Evolutionary conservation across 192 early-diverging fungal species (phyloP), one percentile per base, ranked within the genome.

Genomic region (Backusella westeae): DNA sequence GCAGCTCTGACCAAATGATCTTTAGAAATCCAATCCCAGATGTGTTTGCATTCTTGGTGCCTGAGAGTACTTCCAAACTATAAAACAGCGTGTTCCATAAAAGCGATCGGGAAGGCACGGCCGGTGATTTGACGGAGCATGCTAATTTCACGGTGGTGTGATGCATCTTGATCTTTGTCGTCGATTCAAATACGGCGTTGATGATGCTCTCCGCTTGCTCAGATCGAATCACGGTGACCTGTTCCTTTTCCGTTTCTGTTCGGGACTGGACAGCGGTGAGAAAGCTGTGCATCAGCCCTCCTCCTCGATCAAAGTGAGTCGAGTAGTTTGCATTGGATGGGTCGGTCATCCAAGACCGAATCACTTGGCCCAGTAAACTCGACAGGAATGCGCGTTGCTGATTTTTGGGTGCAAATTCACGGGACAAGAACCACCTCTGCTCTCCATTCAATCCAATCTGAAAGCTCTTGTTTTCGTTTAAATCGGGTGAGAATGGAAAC

Each of bases 1-100:
- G 68, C 12, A 90, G 66, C 77, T 90, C 90, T 0, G 86, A 80
- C 92, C 92, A 93, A 34, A 93, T 75, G 6, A 93, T 86, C 65
- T 90, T 89, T 59, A 93, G 78, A 69, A 91, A 91, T 2, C 89
- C 89, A 76, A 92, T 89, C 19, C 88, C 56, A 32, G 69, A 82
- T 7, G 89, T 44, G 9, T 71, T 71, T 9, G 89, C 15, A 49
- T 71, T 71, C 14, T 71, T 44, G 14, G 69, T 41, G 9, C 56
- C 71, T 6, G 87, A 88, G 1, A 88, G 67, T 21, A 73, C 73
- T 49, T 87, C 81, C 23, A 89, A 53, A 6, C 84, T 73, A 44
- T 85, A 83, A 34, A 85, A 78, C n/a, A 87, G 39, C 46, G 87
- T 74, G n/a, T 84, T 87, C 88, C 88, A 89, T 29, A 88, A 67